Base-by-base conservation (phyloP, 2,329 filamentous ascomycete genomes). In the Alternaria sp. region DNA sequence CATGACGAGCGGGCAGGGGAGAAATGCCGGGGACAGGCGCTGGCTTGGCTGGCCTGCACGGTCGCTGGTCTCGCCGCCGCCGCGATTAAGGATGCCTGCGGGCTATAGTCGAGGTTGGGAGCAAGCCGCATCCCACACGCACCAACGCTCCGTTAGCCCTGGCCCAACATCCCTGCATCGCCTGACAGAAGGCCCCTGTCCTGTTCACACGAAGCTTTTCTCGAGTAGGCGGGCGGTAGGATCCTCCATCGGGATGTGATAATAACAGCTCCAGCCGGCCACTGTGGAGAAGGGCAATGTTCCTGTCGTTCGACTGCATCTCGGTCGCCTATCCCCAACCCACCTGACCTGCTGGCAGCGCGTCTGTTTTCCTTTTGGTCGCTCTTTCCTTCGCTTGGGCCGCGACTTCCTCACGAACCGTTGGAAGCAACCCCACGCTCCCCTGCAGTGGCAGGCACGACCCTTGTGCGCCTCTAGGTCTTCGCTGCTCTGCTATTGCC, bases 401-500 rank as follows among this genome's bases (percentile, higher is more conserved):
- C 66, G 65, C 69, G 52, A 66, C 62, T 66, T 49, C 68, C 63
- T 69, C 66, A 63, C 59, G 61, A 62, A 69, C 74, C 74, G 73
- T 77, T 77, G 73, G 67, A 65, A 67, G 57, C 63, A 60, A 68
- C 65, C 63, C 62, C 65, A 63, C 67, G 61, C 59, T 69, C 68
- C 70, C 73, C 69, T 72, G 58, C 59, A 49, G 53, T 62, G 61
- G 61, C 71, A 74, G 66, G 73, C 69, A 68, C 69, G 63, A 74
- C 70, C 75, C 77, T 78, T 76, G 75, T 73, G 70, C 66, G 46
- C 65, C 56, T 63, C 54, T 65, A 55, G 56, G 67, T 67, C 67
- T 57, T 68, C 64, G 69, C 64, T 32, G 40, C 50, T 62, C 65
- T 59, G 59, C 55, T 50, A 67, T 61, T 56, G 53, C 50, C 60